Evolutionary conservation across 306 rosid species (phyloP).

Genomic region (Astragalus glycyphyllos): DNA sequence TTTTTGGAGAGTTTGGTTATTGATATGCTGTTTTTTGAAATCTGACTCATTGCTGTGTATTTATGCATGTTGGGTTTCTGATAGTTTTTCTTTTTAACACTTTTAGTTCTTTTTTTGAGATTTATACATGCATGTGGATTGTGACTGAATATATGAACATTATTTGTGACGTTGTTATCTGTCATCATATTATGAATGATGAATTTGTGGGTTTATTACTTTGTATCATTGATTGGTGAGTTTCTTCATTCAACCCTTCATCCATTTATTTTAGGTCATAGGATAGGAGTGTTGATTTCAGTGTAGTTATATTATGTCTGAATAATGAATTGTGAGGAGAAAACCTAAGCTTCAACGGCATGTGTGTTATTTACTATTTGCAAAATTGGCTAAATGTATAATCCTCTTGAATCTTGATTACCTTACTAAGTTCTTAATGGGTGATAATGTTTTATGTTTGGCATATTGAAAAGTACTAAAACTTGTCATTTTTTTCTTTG

Average conservation of each 20-base stretch:
- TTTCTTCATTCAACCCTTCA: background rate
- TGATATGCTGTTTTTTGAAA: background rate
- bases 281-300: background rate
- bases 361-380: background rate
- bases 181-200: background rate
- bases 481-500: too few relatives aligned
- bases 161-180: background rate
- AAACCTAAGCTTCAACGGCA: background rate
- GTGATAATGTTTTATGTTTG: conserved; percentile 2
- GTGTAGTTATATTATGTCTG: background rate
- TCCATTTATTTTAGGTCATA: background rate
- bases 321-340: background rate
- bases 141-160: background rate
- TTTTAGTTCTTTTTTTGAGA: background rate
- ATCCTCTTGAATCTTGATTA: background rate
- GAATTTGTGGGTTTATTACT: conserved; percentile 9
- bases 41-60: background rate
- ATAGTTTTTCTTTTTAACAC: background rate
- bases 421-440: background rate
- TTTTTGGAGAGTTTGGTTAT: background rate
- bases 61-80: background rate
- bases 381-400: background rate
- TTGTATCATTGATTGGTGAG: background rate
- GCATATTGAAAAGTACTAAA: conserved; percentile 11
- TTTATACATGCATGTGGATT: background rate